phyloP scores from a whole-genome alignment of 2,329 filamentous ascomycete genomes.

The Pleomassaria siparia region DNA sequence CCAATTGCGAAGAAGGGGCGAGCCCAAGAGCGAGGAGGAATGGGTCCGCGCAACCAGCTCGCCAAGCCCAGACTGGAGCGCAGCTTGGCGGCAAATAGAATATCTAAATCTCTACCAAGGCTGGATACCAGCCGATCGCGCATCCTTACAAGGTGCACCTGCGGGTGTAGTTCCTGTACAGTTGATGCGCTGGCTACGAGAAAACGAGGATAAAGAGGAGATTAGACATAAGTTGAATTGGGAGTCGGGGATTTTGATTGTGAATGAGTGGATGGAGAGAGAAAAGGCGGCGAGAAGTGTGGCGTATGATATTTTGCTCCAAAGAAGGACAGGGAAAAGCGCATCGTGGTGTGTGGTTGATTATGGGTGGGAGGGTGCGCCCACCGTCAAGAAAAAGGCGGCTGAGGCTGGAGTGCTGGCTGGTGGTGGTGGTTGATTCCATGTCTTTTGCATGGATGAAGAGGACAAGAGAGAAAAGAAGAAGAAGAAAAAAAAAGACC shows the following conservation, averaged over 20 bases:
- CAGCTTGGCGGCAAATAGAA: constrained; percentile 47
- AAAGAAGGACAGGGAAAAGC: constrained; percentile 24
- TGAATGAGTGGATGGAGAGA: constrained; percentile 41
- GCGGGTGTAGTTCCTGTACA: constrained; percentile 36
- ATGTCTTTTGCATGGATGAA: no score
- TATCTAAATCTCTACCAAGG: constrained; percentile 48
- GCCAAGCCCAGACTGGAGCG: constrained; percentile 41
- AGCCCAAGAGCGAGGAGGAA: constrained; percentile 2
- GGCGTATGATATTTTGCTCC: constrained; percentile 32
- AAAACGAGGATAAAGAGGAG: constrained; percentile 26
- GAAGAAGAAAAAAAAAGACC: no score
- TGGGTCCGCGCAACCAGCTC: constrained; percentile 14
- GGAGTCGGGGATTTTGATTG: constrained; percentile 21
- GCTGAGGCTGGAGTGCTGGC: neutral
- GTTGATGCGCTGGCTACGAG: constrained; percentile 38
- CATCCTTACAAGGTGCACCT: constrained; percentile 37
- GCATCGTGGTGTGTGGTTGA: constrained; percentile 38
- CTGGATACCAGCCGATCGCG: constrained; percentile 43
- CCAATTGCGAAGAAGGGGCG: no score
- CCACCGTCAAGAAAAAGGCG: neutral
- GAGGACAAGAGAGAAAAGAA: no score
- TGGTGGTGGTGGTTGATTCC: neutral
- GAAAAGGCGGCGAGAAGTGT: constrained; percentile 41
- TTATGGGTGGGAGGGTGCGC: constrained; percentile 34
- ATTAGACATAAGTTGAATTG: constrained; percentile 4